Percentiles rank a stretch among this genome's conserved stretches.
These are phyloP conservation scores for Pachyrhizus erosus DNA, from an alignment of 306 rosid species.

Conservation along the genomic window DNA sequence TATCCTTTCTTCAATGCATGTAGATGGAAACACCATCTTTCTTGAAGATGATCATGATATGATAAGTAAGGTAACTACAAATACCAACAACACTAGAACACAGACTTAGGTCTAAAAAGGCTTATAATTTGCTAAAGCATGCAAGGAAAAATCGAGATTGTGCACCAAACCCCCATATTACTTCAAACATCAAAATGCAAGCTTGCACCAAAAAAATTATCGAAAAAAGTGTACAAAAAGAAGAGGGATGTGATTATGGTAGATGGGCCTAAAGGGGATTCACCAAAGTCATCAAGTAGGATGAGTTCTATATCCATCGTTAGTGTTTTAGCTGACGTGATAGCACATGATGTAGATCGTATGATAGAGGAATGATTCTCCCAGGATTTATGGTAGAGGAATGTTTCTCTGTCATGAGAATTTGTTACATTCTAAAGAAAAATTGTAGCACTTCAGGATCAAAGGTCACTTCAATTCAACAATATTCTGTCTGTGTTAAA, in stretches of 20 bases:
- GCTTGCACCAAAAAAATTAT: slow-evolving; percentile 73
- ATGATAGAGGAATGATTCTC: slow-evolving; percentile 91
- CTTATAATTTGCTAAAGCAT: slow-evolving; percentile 70
- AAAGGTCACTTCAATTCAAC: slow-evolving; percentile 55
- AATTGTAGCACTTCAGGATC: slow-evolving; percentile 80
- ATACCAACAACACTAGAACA: slow-evolving; percentile 58
- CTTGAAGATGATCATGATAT: slow-evolving; percentile 61
- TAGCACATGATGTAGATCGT: slow-evolving; percentile 78
- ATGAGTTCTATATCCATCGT: slow-evolving; percentile 81
- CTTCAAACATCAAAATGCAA: slow-evolving; percentile 70
- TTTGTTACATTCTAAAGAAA: slow-evolving; percentile 75
- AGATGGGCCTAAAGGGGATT: slow-evolving; percentile 79
- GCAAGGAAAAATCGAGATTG: slow-evolving; percentile 68
- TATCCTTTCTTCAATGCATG: slow-evolving; percentile 67
- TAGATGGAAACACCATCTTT: slow-evolving; percentile 74
- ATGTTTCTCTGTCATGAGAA: slow-evolving; percentile 86
- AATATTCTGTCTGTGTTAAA: slow-evolving; percentile 56
- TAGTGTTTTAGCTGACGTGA: slow-evolving; percentile 68
- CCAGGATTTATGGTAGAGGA: slow-evolving; percentile 85
- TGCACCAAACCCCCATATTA: slow-evolving; percentile 48
- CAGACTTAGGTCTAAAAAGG: slow-evolving; percentile 72
- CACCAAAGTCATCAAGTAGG: slow-evolving; percentile 76
- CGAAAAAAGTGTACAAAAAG: slow-evolving; percentile 66
- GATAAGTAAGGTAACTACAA: slow-evolving; percentile 37
- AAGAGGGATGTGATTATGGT: slow-evolving; percentile 80